Base-by-base conservation (phyloP, 2,329 filamentous ascomycete species). In the Colletotrichum filicis region DNA sequence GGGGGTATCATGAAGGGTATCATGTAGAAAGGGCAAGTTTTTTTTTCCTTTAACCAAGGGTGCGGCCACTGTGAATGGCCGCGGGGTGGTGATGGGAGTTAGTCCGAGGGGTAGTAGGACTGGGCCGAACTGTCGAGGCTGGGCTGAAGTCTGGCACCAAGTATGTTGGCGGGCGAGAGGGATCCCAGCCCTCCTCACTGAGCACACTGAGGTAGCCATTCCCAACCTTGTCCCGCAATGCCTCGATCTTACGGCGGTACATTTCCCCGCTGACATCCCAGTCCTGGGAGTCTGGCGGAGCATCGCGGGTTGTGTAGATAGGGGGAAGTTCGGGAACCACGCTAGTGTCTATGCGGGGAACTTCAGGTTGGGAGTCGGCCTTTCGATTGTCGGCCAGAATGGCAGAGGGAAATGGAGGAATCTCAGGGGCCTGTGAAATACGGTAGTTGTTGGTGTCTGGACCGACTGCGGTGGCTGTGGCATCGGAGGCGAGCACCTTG, bases 171-270 rank as follows among this genome's bases (percentile, higher is more conserved):
- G 80, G 77, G 16, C 82, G 80, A 58, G 82, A 82, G 7, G 84
- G 77, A 74, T 91, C 87, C 90, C 90, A 92, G 55, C 84, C 87
- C 80, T 97, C 94, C 78, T 98, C 95, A 73, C 93, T 93, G 63
- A 98, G 86, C 16, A 94, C 94, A 75, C 92, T 95, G 52, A 99
- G 88, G 89, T 97, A 99, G 49, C 92, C 93, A 77, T 92, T 94
- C 37, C 95, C 95, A 76, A 98, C 92, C 78, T 96, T 94, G 78
- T 93, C 93, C 74, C 95, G 92, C 66, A 98, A 85, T 3, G 93
- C 92, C 82, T 98, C 95, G 67, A 98, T 93, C 82, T 97, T 97
- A 80, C 94, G 94, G 70, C 93, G 91, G 82, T 98, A 98, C 8
- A 94, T 86, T 78, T 97, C 94, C 66, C 93, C 93, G 71, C 90